Conservation (phyloP, 2,329 filamentous ascomycete genomes). For the Nigrospora oryzae region DNA sequence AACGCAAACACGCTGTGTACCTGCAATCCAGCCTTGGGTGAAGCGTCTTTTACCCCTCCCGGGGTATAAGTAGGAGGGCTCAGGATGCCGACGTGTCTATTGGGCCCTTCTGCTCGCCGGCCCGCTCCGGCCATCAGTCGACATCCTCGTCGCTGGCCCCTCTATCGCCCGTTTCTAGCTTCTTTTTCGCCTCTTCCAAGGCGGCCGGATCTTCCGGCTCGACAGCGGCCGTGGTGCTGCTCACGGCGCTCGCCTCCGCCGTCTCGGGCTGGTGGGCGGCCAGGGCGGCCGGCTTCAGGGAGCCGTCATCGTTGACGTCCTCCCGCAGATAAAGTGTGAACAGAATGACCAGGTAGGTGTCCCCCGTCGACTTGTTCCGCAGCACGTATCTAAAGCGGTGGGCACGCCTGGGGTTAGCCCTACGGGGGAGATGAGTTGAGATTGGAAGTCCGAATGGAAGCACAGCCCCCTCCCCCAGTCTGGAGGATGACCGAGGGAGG, state of each 20-base stretch:
- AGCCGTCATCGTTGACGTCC: conserved; percentile 51
- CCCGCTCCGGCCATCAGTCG: conserved; percentile 22
- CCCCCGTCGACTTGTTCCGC: conserved; percentile 66
- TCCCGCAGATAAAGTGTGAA: conserved; percentile 71
- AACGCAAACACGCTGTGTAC: not conserved
- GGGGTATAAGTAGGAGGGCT: too few species aligned
- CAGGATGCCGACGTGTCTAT: too few species aligned
- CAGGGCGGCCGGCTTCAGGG: conserved; percentile 31
- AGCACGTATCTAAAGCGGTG: conserved; percentile 87
- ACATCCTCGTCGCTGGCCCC: conserved; percentile 32
- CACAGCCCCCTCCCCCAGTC: not conserved
- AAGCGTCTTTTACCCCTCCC: too few species aligned
- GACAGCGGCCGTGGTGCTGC: conserved; percentile 11
- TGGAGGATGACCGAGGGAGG: conserved; percentile 1
- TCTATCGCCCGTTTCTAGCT: conserved; percentile 18
- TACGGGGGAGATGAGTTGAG: conserved; percentile 8
- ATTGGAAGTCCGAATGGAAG: conserved; percentile 14
- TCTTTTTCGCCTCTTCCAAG: conserved; percentile 27
- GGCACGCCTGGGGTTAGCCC: conserved; percentile 49
- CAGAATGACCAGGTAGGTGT: conserved; percentile 72
- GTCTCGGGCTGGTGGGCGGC: conserved; percentile 23
- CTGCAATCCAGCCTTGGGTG: too few species aligned
- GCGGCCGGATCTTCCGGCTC: conserved; percentile 14
- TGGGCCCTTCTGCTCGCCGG: too few species aligned
- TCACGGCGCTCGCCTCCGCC: conserved; percentile 7